Evolutionary conservation across 352 stramenopile genomes (phyloP), one percentile per base, ranked within the genome.

Genomic region (Pythium folliculosum): DNA sequence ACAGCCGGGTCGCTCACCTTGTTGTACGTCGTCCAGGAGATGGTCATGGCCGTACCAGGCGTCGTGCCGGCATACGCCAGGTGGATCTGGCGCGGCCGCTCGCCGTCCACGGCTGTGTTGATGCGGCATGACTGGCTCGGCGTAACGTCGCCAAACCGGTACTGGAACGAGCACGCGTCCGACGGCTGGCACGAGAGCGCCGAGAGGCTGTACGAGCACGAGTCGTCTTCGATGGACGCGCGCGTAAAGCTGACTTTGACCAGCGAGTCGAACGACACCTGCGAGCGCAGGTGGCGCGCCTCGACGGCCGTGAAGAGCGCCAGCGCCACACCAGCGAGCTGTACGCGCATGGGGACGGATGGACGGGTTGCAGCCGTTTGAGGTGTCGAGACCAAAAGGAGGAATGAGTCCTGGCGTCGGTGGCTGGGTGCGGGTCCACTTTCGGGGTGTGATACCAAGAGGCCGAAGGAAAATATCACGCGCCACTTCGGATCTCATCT

Each of bases 11-110:
- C 45, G 32, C 63, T 53, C 3, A 82, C 65, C 14, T 65, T 12
- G 3, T 21, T 53, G 59, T 74, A 78, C 7, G 80, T 82, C 0
- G 77, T 61, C 80, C 80, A 89, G 13, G 77, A 78, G 56, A 86
- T 64, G 1, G 78, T 70, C 65, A 84, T 82, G 8, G 55, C 76
- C 27, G 70, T 70, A 12, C 78, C 78, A 22, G 76, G 38, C 37
- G 61, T 43, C n/a, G 73, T 48, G 8, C 78, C 78, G 14, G 80
- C 80, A 45, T 72, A 89, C 1, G 80, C 77, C 35, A 82, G 63
- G 63, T 89, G 80, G 40, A 86, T 64, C 32, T 89, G 79, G 56
- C 81, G 78, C 19, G 78, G 78, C 19, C 32, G 35, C 19, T 27
- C 59, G 22, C 45, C 32, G 22, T 37, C 51, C 7, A 30, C 52